Evolutionary conservation across 1,139 yeast genomes (phyloP).

Genomic region (Debaryomyces sp.): DNA sequence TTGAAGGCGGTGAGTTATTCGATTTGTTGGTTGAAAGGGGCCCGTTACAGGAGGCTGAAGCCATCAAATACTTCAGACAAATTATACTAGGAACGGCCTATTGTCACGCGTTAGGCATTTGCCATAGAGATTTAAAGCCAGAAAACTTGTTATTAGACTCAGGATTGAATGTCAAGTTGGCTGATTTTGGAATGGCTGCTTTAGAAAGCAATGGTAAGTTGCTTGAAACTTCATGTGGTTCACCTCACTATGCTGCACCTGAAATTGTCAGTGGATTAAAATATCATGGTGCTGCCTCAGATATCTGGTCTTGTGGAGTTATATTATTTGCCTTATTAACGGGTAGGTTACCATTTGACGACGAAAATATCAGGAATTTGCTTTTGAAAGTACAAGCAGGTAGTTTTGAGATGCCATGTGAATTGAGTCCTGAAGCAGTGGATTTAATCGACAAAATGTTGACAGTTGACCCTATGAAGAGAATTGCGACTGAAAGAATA

Average conservation of each 20-base stretch:
- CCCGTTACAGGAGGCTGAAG: constrained; percentile 74
- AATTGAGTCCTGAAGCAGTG: constrained; percentile 63
- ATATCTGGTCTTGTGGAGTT: constrained; percentile 90
- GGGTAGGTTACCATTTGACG: constrained; percentile 82
- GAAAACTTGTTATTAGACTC: constrained; percentile 73
- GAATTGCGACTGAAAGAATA: constrained; percentile 79
- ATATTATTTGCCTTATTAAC: constrained; percentile 75
- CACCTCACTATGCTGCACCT: constrained; percentile 88
- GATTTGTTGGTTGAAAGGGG: constrained; percentile 79
- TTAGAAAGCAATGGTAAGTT: constrained; percentile 71
- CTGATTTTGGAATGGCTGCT: constrained; percentile 90
- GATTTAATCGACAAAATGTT: constrained; percentile 75
- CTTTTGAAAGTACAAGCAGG: constrained; percentile 78
- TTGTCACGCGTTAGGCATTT: constrained; percentile 78
- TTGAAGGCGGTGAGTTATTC: constrained; percentile 82
- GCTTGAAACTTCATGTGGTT: constrained; percentile 80
- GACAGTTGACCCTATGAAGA: constrained; percentile 72
- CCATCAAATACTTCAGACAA: constrained; percentile 74
- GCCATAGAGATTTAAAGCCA: constrained; percentile 82
- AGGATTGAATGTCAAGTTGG: constrained; percentile 69
- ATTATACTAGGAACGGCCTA: constrained; percentile 78
- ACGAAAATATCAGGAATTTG: constrained; percentile 71
- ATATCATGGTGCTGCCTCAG: constrained; percentile 83
- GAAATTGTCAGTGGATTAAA: constrained; percentile 78
- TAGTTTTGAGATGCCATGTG: constrained; percentile 70